Evolutionary conservation across 371 early-diverging fungal genomes (phyloP).

Genomic region (Mortierella polycephala): DNA sequence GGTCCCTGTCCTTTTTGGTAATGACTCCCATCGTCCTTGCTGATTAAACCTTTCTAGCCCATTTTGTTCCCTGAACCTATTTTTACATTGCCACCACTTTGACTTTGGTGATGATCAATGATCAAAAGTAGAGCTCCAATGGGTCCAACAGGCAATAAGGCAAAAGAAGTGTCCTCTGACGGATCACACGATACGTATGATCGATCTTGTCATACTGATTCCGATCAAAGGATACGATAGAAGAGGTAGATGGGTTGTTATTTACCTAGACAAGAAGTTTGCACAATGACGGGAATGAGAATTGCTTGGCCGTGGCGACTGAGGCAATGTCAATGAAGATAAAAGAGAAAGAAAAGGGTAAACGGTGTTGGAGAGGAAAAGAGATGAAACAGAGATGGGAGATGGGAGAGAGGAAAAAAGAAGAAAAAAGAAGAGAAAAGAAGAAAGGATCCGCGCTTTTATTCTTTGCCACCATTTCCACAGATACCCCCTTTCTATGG

Average conservation of each 20-base stretch:
- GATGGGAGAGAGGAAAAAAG: conserved; percentile 6
- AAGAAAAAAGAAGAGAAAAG: neutral
- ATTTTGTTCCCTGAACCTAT: too few species aligned
- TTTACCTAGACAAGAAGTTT: neutral
- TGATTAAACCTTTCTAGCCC: neutral
- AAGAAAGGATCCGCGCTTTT: too few species aligned
- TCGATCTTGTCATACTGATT: too few species aligned
- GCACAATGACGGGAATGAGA: neutral
- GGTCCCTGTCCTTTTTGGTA: too few species aligned
- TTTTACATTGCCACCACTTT: conserved; percentile 31
- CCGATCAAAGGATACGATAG: neutral
- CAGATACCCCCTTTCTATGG: too few species aligned
- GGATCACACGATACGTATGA: too few species aligned
- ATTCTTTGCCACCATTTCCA: too few species aligned
- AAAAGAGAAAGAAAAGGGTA: neutral
- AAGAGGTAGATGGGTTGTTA: neutral
- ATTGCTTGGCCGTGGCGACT: neutral
- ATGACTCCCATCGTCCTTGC: too few species aligned
- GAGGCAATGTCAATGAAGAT: neutral
- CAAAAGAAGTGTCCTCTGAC: too few species aligned
- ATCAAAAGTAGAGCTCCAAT: conserved; percentile 10
- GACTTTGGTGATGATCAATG: conserved; percentile 21
- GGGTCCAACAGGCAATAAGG: conserved; percentile 23
- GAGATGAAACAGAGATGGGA: conserved; percentile 1
- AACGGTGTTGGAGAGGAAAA: neutral